Conservation (phyloP, 2,329 filamentous ascomycete species). For the Penicillium sclerotiorum region DNA sequence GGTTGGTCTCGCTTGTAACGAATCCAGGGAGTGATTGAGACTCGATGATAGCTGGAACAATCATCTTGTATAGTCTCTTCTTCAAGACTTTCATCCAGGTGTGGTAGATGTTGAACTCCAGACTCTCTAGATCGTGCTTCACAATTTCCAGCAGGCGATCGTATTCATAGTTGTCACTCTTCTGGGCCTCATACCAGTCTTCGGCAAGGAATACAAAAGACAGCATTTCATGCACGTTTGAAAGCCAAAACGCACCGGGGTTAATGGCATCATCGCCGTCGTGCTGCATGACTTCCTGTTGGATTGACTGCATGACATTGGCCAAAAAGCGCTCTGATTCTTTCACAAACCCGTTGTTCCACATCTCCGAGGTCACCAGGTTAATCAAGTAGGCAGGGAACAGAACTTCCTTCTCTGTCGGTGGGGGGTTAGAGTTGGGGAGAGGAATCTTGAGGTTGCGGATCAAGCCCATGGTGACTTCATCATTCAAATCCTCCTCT, state of each 20-base stretch:
- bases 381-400: conserved; percentile 99
- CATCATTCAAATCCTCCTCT: conserved; percentile 93
- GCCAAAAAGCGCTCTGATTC: conserved; percentile 98
- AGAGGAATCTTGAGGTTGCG: conserved; percentile 94
- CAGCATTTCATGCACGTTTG: conserved; percentile 99
- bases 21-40: conserved; percentile 97
- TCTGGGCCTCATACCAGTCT: conserved; percentile 99
- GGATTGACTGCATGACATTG: conserved; percentile 99
- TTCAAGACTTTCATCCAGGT: conserved; percentile 99
- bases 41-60: conserved; percentile 98
- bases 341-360: conserved; percentile 99
- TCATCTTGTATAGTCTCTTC: conserved; percentile 99
- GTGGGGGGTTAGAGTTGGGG: conserved; percentile 81
- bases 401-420: conserved; percentile 96
- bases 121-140: conserved; percentile 95
- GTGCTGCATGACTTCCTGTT: conserved; percentile 99
- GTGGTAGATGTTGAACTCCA: conserved; percentile 99
- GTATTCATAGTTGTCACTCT: conserved; percentile 99
- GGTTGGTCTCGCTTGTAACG: conserved; percentile 97
- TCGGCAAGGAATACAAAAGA: conserved; percentile 99
- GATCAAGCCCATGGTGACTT: conserved; percentile 95
- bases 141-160: conserved; percentile 97
- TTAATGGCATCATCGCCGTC: conserved; percentile 97
- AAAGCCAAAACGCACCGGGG: conserved; percentile 96
- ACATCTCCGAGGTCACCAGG: conserved; percentile 98